Evolutionary conservation across 208 protist species (phyloP).

Genomic region (Acanthamoeba healyi): DNA sequence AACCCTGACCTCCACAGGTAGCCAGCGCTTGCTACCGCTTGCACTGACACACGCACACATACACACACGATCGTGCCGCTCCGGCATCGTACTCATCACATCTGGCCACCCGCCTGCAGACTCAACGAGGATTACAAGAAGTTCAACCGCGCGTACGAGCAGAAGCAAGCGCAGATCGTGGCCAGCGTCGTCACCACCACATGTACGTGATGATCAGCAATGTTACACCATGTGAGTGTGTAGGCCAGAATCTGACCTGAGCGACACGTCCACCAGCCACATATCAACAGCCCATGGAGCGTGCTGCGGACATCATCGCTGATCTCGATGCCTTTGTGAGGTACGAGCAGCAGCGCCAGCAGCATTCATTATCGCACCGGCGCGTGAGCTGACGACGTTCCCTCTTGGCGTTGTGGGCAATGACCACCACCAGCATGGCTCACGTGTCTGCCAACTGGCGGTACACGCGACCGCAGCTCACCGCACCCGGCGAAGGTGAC

Average conservation of each 20-base stretch:
- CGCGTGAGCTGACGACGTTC: not conserved
- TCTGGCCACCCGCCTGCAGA: not conserved
- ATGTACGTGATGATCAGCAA: not conserved
- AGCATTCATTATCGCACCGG: too few relatives aligned
- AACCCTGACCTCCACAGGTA: not conserved
- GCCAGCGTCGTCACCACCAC: constrained; percentile 31
- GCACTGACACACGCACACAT: too few relatives aligned
- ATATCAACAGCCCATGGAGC: constrained; percentile 61
- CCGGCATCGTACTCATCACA: too few relatives aligned
- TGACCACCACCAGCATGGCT: constrained; percentile 73
- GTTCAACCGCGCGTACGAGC: constrained; percentile 67
- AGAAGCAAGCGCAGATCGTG: constrained; percentile 56
- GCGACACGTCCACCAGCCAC: not conserved
- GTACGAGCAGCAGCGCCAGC: not conserved
- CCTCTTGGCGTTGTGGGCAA: too few relatives aligned
- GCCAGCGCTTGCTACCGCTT: too few relatives aligned
- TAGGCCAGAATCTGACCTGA: not conserved
- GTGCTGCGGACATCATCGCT: constrained; percentile 8
- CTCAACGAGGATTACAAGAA: constrained; percentile 68
- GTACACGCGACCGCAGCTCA: constrained; percentile 37
- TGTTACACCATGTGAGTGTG: not conserved
- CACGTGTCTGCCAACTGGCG: constrained; percentile 40
- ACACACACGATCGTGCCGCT: not conserved
- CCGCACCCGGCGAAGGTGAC: constrained; percentile 11
- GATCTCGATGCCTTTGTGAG: constrained; percentile 71